Percentiles rank a stretch among this genome's conserved stretches.
These are phyloP conservation scores for Amauroascus niger DNA, from an alignment of 2,329 filamentous ascomycete species.

Conservation along the genomic window DNA sequence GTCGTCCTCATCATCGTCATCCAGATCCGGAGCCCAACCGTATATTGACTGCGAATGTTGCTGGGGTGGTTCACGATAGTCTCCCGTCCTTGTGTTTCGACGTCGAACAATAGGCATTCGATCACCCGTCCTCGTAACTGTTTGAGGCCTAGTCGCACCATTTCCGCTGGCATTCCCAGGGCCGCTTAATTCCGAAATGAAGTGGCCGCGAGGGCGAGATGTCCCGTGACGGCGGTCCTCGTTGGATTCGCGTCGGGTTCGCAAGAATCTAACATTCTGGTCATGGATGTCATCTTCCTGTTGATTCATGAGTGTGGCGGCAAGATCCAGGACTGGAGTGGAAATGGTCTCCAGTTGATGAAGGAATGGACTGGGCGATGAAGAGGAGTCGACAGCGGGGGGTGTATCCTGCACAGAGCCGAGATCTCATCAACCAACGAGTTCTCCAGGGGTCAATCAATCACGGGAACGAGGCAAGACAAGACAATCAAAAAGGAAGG, in stretches of 20 bases:
- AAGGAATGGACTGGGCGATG: constrained; percentile 34
- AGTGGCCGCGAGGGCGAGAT: constrained; percentile 1
- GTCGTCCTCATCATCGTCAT: constrained; percentile 25
- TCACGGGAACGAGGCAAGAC: background rate
- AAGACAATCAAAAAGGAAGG: background rate
- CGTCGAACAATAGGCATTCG: constrained; percentile 32
- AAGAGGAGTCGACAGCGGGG: constrained; percentile 16
- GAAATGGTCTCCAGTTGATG: constrained; percentile 40
- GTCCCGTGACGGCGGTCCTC: constrained; percentile 1
- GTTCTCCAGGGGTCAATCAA: background rate
- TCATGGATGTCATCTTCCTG: constrained; percentile 39
- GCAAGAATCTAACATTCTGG: constrained; percentile 45
- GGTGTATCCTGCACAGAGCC: constrained; percentile 3
- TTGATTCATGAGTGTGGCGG: constrained; percentile 41
- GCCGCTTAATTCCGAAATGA: constrained; percentile 1
- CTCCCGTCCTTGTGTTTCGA: constrained; percentile 24
- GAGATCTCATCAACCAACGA: background rate
- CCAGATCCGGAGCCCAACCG: constrained; percentile 49
- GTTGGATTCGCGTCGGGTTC: constrained; percentile 28
- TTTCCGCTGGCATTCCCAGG: background rate
- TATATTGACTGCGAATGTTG: constrained; percentile 48
- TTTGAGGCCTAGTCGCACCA: background rate
- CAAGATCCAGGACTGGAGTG: constrained; percentile 43
- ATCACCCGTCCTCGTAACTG: constrained; percentile 20
- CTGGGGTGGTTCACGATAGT: constrained; percentile 46